phyloP scores from a whole-genome alignment of 768 basidiomycete species.

The Mycena rosella region DNA sequence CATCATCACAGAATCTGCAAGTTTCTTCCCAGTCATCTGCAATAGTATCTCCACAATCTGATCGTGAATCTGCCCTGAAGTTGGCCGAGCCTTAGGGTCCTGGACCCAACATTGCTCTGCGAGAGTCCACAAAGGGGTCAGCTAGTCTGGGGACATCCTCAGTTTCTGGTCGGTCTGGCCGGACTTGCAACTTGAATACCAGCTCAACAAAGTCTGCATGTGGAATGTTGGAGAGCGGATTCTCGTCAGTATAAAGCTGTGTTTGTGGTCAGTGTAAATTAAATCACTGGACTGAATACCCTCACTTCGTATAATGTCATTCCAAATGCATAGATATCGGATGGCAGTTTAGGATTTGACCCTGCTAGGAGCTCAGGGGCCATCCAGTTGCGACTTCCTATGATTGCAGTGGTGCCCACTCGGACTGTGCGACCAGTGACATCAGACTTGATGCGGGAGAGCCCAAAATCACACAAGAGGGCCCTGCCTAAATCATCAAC shows the following conservation, averaged over 20 bases:
- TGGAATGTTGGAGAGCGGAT: constrained; percentile 2
- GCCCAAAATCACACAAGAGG: constrained; percentile 45
- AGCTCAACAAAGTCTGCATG: constrained; percentile 28
- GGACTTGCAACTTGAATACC: constrained; percentile 26
- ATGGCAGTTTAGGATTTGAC: constrained; percentile 20
- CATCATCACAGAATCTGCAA: no score
- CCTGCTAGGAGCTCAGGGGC: no score
- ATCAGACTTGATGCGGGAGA: constrained; percentile 44
- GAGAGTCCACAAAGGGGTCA: constrained; percentile 41
- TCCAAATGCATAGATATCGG: constrained; percentile 42
- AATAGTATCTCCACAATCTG: neutral
- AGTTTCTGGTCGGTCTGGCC: constrained; percentile 40
- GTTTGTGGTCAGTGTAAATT: neutral
- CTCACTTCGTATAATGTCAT: constrained; percentile 45
- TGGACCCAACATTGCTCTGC: constrained; percentile 40
- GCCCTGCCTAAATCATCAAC: constrained; percentile 41
- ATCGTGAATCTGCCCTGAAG: neutral
- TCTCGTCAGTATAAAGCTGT: constrained; percentile 33
- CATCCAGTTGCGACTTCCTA: constrained; percentile 46
- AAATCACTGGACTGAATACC: neutral
- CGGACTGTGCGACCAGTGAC: constrained; percentile 33
- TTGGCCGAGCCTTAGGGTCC: constrained; percentile 34
- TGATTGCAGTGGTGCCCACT: neutral
- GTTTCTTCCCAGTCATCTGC: neutral
- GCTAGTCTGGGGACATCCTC: constrained; percentile 38